These are phyloP conservation scores for Mycena galericulata DNA, from an alignment of 768 basidiomycete genomes.

Conservation along the genomic window DNA sequence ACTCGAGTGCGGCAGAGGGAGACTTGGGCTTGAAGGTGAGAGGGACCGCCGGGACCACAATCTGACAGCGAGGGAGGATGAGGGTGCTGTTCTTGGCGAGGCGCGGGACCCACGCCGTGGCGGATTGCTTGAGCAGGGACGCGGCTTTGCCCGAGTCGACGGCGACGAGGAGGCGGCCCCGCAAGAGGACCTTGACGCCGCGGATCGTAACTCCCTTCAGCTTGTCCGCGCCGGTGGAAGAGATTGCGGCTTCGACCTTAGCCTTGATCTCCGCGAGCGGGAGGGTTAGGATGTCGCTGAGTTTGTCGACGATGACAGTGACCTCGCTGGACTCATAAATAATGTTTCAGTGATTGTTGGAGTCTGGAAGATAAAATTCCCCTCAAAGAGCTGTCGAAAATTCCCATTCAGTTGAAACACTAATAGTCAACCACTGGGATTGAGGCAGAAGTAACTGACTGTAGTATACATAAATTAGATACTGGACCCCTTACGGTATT, in stretches of 20 bases:
- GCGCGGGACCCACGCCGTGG: not conserved
- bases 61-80: not conserved
- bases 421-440: too few relatives aligned
- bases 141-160: not conserved
- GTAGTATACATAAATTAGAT: too few relatives aligned
- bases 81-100: not conserved
- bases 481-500: too few relatives aligned
- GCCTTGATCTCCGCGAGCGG: constrained; percentile 2
- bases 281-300: constrained; percentile 3
- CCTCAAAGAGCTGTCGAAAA: too few relatives aligned
- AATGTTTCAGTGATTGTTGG: too few relatives aligned
- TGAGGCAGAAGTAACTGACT: too few relatives aligned
- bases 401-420: too few relatives aligned
- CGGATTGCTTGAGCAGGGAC: not conserved
- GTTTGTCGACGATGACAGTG: too few relatives aligned
- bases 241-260: not conserved
- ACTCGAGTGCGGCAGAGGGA: not conserved
- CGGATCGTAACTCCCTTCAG: not conserved
- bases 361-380: too few relatives aligned
- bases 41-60: not conserved
- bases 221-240: not conserved
- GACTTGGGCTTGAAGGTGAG: not conserved
- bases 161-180: constrained; percentile 3
- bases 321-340: not conserved
- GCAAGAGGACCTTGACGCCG: constrained; percentile 5